Percentiles rank a stretch among this genome's conserved stretches.
Conservation (phyloP, 2,329 filamentous ascomycete genomes). For the Chrysoporthe deuterocubensis region DNA sequence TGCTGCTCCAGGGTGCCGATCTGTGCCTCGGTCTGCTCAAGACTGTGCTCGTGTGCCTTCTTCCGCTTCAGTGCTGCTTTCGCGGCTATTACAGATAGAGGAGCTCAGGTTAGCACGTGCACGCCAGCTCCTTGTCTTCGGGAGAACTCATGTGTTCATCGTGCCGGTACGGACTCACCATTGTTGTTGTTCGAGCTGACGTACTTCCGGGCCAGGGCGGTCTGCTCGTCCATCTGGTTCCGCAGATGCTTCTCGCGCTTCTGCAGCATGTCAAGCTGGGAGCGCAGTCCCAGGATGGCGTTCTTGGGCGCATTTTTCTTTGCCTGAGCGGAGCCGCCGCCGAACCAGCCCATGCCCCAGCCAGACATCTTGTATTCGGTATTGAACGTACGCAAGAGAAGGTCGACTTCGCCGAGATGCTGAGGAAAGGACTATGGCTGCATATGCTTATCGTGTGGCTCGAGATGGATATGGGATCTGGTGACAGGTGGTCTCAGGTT, state of each 20-base stretch:
- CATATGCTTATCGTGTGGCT: conserved; percentile 20
- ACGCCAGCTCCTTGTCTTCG: background rate
- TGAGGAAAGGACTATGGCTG: background rate
- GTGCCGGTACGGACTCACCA: conserved; percentile 54
- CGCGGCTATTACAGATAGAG: conserved; percentile 65
- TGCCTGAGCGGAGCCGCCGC: conserved; percentile 82
- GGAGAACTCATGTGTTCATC: conserved; percentile 11
- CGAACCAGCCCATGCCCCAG: conserved; percentile 81
- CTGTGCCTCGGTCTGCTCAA: conserved; percentile 88
- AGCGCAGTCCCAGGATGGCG: conserved; percentile 85
- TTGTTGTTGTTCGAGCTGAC: conserved; percentile 92
- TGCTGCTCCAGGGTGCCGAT: conserved; percentile 93
- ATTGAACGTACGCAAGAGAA: conserved; percentile 6
- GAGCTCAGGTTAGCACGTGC: conserved; percentile 30
- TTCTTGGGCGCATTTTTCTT: conserved; percentile 95
- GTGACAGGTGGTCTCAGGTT: conserved; percentile 19
- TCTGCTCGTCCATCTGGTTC: conserved; percentile 91
- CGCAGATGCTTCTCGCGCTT: conserved; percentile 93
- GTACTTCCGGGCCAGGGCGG: conserved; percentile 84
- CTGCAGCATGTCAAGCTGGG: conserved; percentile 95
- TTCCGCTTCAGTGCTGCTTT: conserved; percentile 90
- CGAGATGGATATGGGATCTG: conserved; percentile 2
- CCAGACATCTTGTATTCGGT: conserved; percentile 56
- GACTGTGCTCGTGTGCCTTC: conserved; percentile 89
- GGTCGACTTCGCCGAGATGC: background rate